Conservation (phyloP, 1,139 yeast genomes). For the Meyerozyma elateridarum region DNA sequence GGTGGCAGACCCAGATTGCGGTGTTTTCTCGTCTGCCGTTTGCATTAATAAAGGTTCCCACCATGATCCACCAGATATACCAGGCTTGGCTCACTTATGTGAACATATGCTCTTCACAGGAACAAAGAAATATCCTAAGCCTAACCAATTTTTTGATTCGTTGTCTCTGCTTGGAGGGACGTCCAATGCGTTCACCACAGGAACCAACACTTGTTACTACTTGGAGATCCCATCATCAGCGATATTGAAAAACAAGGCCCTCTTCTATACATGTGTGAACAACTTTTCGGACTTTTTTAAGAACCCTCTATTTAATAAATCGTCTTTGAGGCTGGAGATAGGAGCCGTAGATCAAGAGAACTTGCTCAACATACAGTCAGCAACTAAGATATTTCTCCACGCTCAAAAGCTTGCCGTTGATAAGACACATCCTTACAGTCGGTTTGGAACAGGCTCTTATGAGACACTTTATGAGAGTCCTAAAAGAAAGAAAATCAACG, state of each 20-base stretch:
- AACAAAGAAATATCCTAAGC: slow-evolving; percentile 47
- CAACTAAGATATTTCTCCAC: slow-evolving; percentile 50
- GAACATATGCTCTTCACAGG: slow-evolving; percentile 66
- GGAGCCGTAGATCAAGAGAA: slow-evolving; percentile 64
- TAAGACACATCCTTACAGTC: slow-evolving; percentile 35
- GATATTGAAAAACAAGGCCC: slow-evolving; percentile 19
- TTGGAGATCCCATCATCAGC: slow-evolving; percentile 52
- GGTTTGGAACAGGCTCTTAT: slow-evolving; percentile 45
- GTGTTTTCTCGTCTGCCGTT: slow-evolving; percentile 26
- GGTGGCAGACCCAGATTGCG: too few relatives aligned
- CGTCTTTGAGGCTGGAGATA: slow-evolving; percentile 45
- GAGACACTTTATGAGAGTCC: slow-evolving; percentile 23
- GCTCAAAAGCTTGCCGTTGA: slow-evolving; percentile 50
- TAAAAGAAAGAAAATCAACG: slow-evolving; percentile 13
- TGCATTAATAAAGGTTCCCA: slow-evolving; percentile 62
- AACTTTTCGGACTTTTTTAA: slow-evolving; percentile 50
- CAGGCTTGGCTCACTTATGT: slow-evolving; percentile 70
- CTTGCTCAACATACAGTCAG: slow-evolving; percentile 37
- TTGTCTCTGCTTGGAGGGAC: slow-evolving; percentile 49
- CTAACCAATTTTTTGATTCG: slow-evolving; percentile 39
- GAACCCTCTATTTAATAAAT: slow-evolving; percentile 45
- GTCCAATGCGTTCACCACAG: slow-evolving; percentile 63
- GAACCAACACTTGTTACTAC: slow-evolving; percentile 56
- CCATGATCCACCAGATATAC: slow-evolving; percentile 49
- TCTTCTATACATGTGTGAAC: slow-evolving; percentile 41